Base-by-base conservation (phyloP, 2,329 filamentous ascomycete genomes). In the Pseudogymnoascus sp. region DNA sequence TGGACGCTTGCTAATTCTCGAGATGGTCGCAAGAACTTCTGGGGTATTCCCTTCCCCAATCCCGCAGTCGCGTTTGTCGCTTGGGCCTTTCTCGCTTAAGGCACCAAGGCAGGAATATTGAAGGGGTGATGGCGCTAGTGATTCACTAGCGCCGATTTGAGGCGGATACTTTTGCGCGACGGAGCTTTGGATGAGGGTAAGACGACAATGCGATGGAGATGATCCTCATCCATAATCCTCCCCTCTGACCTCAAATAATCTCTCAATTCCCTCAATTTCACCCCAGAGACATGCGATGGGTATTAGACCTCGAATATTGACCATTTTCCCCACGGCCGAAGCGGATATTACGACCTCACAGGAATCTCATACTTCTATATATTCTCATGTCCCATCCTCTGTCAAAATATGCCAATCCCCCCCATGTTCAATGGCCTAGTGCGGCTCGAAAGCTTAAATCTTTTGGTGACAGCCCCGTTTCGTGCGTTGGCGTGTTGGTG, bases 391-490 rank as follows among this genome's bases (percentile, higher is more conserved):
- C 30, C 21, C 19, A 34, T 26, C 56, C 58, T 55, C 26, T n/a
- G n/a, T n/a, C n/a, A n/a, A n/a, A n/a, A 52, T 30, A 52, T 30
- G 23, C 45, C n/a, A 30, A n/a, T n/a, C n/a, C n/a, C 30, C 45
- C 26, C 45, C 45, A 52, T 23, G 23, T 52, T 52, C 45, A 52
- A 52, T 52, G 45, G 9, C 10, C 45, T 52, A 59, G 39, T 59
- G 58, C 58, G 58, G 58, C 58, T 59, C 39, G 39, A 59, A 59
- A 59, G 58, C 58, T 59, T 59, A 59, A 38, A 30, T 52, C 23
- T 3, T 52, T 3, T 52, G 41, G 41, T 52, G 41, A 52, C 41
- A 52, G 41, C 23, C 2, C 21, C 23, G 8, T 8, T 18, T 26
- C 41, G 39, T 52, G 45, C 45, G 30, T 52, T 52, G 45, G 41